Evolutionary conservation across 129 eudicot genomes (phyloP).

Genomic region (Centaurea solstitialis): DNA sequence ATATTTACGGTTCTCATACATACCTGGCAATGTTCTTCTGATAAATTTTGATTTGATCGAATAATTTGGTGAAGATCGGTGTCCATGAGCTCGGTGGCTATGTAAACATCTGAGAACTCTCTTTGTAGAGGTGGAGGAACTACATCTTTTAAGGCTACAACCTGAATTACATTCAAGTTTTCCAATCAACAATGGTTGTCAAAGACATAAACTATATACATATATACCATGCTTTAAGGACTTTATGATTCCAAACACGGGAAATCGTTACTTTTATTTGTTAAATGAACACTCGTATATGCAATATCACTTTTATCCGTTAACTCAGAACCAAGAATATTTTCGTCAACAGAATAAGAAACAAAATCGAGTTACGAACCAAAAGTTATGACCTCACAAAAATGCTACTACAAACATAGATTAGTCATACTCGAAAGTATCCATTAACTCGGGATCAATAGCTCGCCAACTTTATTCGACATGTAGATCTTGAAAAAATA

Average conservation of each 20-base stretch:
- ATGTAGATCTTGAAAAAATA: no score
- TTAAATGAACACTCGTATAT: background rate
- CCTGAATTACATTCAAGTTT: constrained; percentile 41
- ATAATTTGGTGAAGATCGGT: constrained; percentile 97
- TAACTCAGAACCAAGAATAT: no score
- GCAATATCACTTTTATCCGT: background rate
- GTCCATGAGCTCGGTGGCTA: constrained; percentile 86
- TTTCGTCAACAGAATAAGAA: no score
- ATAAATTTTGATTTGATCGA: constrained; percentile 76
- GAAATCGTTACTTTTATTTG: background rate
- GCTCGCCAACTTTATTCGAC: no score
- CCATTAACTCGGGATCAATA: no score
- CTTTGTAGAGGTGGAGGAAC: constrained; percentile 74
- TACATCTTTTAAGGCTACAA: constrained; percentile 66
- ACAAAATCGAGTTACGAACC: no score
- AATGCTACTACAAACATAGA: no score
- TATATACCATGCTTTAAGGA: no score
- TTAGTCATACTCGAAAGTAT: no score
- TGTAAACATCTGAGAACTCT: constrained; percentile 81
- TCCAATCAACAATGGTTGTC: background rate
- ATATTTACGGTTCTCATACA: background rate
- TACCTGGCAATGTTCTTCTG: constrained; percentile 95
- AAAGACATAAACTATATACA: background rate
- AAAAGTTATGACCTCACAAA: no score
- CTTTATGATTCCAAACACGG: background rate